Base-by-base conservation (phyloP, 2,329 filamentous ascomycete genomes). In the Fusarium tricinctum region DNA sequence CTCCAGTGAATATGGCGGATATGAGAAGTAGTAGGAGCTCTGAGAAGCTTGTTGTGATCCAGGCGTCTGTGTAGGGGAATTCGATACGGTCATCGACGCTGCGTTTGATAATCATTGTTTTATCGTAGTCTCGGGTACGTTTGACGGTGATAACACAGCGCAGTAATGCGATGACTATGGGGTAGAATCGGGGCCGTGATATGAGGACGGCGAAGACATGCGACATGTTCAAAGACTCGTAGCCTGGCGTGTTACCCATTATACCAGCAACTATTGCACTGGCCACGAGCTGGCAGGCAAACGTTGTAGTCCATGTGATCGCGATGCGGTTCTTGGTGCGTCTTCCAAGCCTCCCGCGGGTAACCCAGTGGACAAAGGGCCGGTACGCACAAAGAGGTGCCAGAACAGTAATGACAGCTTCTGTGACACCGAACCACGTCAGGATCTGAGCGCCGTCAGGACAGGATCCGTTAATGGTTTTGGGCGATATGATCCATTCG, bases 51-150 rank as follows among this genome's bases (percentile, higher is more conserved):
- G 58, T 59, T 5, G 66, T 47, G n/a, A 74, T 68, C 54, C 63
- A 74, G 10, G 72, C 46, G 48, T 74, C 72, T 12, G 69, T 57
- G 49, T 70, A 74, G 6, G 72, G 68, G 2, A 73, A 74, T 33
- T 74, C 72, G 38, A 73, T 33, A n/a, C 71, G 57, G 7, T 70
- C 49, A n/a, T 74, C 72, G 2, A 57, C 17, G 4, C 50, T 56
- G 9, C 55, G 65, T 22, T 58, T 45, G 20, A 72, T 59, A 4
- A 74, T 66, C 0, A 40, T 54, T 10, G 72, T 72, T 26, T 73
- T 73, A 14, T 73, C 72, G 23, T 50, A 63, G 7, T 60, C 56
- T 5, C 68, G 47, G 0, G 57, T 19, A 1, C 71, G 63, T 15
- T 60, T 42, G 20, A 51, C 30, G 12, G 40, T 38, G 7, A 73